phyloP scores from a whole-genome alignment of 257 asterid genomes.

The Salvia hispanica region DNA sequence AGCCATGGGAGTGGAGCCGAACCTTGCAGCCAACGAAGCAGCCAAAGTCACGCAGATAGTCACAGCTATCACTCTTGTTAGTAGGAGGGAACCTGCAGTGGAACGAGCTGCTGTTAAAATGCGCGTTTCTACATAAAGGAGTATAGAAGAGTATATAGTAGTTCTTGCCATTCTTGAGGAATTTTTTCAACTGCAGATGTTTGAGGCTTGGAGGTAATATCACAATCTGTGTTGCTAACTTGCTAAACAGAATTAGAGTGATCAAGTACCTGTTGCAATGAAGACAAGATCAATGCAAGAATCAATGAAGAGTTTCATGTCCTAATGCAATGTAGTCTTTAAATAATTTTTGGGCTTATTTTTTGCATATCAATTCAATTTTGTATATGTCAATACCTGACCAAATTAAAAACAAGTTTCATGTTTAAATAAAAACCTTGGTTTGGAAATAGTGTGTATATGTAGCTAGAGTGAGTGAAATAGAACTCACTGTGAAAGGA shows the following conservation, averaged over 20 bases:
- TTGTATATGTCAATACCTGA: too few species aligned
- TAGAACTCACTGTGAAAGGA: conserved; percentile 76
- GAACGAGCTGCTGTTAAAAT: background rate
- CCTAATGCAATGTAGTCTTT: too few species aligned
- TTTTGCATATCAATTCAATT: too few species aligned
- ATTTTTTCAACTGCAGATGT: conserved; percentile 68
- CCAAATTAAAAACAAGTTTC: too few species aligned
- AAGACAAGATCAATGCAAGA: too few species aligned
- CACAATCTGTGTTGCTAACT: conserved; percentile 65
- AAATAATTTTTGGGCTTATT: too few species aligned
- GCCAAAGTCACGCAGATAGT: conserved; percentile 89
- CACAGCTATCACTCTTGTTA: conserved; percentile 83
- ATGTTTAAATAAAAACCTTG: too few species aligned
- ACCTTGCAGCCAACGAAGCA: conserved; percentile 88
- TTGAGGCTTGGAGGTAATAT: conserved; percentile 73
- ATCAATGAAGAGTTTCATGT: too few species aligned
- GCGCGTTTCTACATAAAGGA: background rate
- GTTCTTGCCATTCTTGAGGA: conserved; percentile 76
- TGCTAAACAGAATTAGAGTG: conserved; percentile 59
- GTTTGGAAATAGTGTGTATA: too few species aligned
- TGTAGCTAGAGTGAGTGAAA: background rate
- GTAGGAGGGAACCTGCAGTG: conserved; percentile 55
- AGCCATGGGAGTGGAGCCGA: conserved; percentile 88
- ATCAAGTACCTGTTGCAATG: conserved; percentile 63
- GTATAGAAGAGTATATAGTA: background rate